Evolutionary conservation across 2,329 filamentous ascomycete species (phyloP), one percentile per base, ranked within the genome.

Genomic region (Fusarium avenaceum): DNA sequence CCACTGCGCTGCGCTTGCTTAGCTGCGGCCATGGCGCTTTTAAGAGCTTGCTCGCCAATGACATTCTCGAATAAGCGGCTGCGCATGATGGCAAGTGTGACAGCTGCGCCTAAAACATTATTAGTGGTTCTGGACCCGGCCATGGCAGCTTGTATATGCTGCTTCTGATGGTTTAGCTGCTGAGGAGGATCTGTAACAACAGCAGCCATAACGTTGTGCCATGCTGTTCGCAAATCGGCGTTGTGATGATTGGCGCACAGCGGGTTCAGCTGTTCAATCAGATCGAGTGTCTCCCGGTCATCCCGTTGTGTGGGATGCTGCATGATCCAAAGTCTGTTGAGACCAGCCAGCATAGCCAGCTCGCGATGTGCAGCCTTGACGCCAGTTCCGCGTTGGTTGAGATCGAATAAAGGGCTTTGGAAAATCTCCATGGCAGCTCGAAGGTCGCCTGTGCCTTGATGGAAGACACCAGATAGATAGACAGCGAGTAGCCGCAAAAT

Each of bases 1-100:
- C 90, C 89, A 70, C 89, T 91, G 75, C 87, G 87, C 67, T 87
- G 86, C 7, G 91, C 90, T 80, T 92, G 90, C 42, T 85, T 86
- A 24, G 86, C 85, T 24, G 89, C 90, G 1, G 92, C 91, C 67
- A 86, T 85, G 6, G 91, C 90, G 74, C 90, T 92, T 80, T 94
- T 94, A 61, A 92, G 84, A 0, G 91, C 90, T 77, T 94, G 92
- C 60, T 92, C 90, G 49, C 93, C 93, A 6, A 96, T 88, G 15
- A 94, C 90, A 61, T 91, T 91, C 45, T 90, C 90, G 78, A 94
- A 97, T 74, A 97, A 91, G 51, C 89, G 87, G 74, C 87, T 89
- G 52, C 92, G 91, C 91, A 97, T 96, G 68, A 96, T 90, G 70
- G 90, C 94, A 61, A 97, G 87, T 7, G 91, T 90, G 67, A 97